These are phyloP conservation scores for Coemansia sp. DNA, from an alignment of 192 early-diverging fungal species.

Conservation along the genomic window DNA sequence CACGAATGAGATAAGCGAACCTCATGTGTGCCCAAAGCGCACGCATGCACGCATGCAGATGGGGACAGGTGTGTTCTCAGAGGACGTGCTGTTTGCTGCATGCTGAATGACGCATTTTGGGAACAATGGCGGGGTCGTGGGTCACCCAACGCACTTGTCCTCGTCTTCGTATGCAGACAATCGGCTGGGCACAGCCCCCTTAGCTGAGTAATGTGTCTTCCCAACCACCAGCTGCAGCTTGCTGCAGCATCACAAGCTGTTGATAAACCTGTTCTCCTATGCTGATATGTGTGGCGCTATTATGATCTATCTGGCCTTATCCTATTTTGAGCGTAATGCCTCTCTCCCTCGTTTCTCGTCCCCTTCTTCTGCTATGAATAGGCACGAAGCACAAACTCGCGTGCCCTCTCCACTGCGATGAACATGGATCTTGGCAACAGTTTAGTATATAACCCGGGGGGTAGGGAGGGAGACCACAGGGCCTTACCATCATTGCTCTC, in stretches of 20 bases:
- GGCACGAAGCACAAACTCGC: slow-evolving; percentile 7
- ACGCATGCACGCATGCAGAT: slow-evolving; percentile 5
- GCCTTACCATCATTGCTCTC: background rate
- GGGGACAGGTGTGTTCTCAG: background rate
- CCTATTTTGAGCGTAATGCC: slow-evolving; percentile 7
- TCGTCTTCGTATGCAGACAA: slow-evolving; percentile 9
- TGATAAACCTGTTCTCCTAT: slow-evolving; percentile 6
- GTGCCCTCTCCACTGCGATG: background rate
- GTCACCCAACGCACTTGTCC: slow-evolving; percentile 5
- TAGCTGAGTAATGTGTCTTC: slow-evolving; percentile 11
- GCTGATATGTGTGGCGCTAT: slow-evolving; percentile 15
- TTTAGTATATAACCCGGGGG: slow-evolving; percentile 10
- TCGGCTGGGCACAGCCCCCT: slow-evolving; percentile 3
- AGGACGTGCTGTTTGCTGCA: background rate
- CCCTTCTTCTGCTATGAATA: slow-evolving; percentile 10
- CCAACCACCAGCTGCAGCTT: background rate
- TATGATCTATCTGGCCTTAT: slow-evolving; percentile 11
- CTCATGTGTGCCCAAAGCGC: slow-evolving; percentile 2
- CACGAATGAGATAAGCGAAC: slow-evolving; percentile 5
- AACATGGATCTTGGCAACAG: slow-evolving; percentile 11
- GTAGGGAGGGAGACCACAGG: background rate
- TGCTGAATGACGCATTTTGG: slow-evolving; percentile 9
- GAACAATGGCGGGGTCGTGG: slow-evolving; percentile 9
- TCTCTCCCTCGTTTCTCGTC: background rate
- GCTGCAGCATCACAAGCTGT: slow-evolving; percentile 4